Evolutionary conservation across 768 basidiomycete species (phyloP).

Genomic region (Termitomyces sp.): DNA sequence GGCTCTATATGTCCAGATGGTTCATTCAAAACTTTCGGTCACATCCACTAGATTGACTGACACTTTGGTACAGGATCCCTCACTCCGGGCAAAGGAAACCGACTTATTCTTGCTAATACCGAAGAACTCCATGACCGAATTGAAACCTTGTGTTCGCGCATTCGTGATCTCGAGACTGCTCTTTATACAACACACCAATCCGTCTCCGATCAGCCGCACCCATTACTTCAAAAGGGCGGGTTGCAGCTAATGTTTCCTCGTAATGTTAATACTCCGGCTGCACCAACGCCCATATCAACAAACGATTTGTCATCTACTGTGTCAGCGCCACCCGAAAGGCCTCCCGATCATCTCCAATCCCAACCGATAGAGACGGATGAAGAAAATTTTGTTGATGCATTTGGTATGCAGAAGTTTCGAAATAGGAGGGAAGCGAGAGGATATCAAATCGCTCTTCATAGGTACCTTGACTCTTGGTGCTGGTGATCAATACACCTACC

Average conservation of each 20-base stretch:
- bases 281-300: neutral
- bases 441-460: constrained; percentile 16
- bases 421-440: neutral
- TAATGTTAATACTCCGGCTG: neutral
- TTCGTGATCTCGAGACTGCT: constrained; percentile 59
- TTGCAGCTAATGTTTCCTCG: constrained; percentile 5
- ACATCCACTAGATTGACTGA: neutral
- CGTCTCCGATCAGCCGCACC: constrained; percentile 47
- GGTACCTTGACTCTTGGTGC: constrained; percentile 58
- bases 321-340: neutral
- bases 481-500: constrained; percentile 51
- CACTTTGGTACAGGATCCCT: constrained; percentile 41
- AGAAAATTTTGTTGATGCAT: constrained; percentile 44
- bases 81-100: constrained; percentile 58
- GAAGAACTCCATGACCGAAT: constrained; percentile 69
- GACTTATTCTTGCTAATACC: constrained; percentile 62
- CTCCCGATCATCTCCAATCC: neutral
- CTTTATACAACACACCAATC: constrained; percentile 46
- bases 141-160: constrained; percentile 49
- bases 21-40: constrained; percentile 20
- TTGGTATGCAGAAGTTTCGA: constrained; percentile 29
- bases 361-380: constrained; percentile 26
- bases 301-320: neutral
- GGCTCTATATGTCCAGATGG: constrained; percentile 77
- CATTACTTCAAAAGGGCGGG: constrained; percentile 30